Evolutionary conservation across 257 asterid genomes (phyloP), one percentile per base, ranked within the genome.

Genomic region (Datura wrightii): DNA sequence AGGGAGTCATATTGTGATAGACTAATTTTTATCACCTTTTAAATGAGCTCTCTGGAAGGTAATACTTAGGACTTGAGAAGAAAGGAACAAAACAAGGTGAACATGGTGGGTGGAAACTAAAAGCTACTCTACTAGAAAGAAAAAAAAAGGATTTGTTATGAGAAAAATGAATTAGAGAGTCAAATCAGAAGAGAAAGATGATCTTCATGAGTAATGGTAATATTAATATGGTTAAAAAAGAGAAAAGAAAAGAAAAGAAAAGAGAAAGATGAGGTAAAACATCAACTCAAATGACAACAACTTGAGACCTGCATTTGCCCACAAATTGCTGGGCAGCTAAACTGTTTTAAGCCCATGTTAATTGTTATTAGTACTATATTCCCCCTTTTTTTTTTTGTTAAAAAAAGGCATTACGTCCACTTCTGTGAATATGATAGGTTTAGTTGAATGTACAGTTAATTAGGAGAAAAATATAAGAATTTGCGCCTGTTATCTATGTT

Each of bases 231-330:
- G 31, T 24, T 24, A 24, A 24, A 24, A 24, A 24, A 24, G 31
- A 24, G 31, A 24, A 24, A 24, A 24, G 31, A 24, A 24, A 24
- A 24, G 31, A 24, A 24, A 24, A 24, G 31, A 24, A 24, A 46
- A 2, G 81, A n/a, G 44, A 34, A 53, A 13, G 5, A 48, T 80
- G 8, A 59, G 84, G 74, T 80, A 80, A 80, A 24, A 59, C 84
- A 80, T 80, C 84, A 63, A 56, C 39, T 80, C 84, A 42, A 74
- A 48, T 31, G 84, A 80, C n/a, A 80, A 80, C 83, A 59, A 80
- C 74, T 24, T 80, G 2, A 80, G 59, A 59, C 74, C 74, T 59
- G 84, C 44, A 80, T 76, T 60, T 76, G 60, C 80, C 15, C 39
- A 46, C 31, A 53, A 67, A 52, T 37, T 34, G 15, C 8, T 69